Conservation (phyloP, 2,329 filamentous ascomycete species). For the Apiospora sp. region DNA sequence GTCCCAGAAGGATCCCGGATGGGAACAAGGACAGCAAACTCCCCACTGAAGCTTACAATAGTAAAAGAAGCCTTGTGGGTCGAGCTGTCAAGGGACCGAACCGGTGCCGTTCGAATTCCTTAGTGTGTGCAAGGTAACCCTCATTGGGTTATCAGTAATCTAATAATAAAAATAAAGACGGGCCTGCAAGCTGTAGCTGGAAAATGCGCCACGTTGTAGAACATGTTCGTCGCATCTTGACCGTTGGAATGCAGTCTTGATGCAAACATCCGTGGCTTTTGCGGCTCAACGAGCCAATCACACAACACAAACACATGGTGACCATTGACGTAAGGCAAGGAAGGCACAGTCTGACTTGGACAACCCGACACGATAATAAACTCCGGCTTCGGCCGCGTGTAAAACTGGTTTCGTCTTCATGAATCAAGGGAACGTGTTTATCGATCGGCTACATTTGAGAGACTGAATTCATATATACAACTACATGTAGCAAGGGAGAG, state of each 20-base stretch:
- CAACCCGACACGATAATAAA: not conserved
- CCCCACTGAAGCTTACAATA: not conserved
- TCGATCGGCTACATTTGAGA: no score
- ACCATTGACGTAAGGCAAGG: not conserved
- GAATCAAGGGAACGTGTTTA: not conserved
- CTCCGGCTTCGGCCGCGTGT: not conserved
- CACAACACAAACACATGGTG: no score
- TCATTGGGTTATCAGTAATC: not conserved
- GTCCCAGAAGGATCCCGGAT: not conserved
- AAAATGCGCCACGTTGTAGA: constrained; percentile 3
- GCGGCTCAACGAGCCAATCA: not conserved
- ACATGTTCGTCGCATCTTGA: not conserved
- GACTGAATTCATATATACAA: not conserved
- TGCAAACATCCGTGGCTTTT: not conserved
- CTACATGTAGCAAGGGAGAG: not conserved
- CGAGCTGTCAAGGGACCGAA: not conserved
- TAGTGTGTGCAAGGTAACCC: not conserved
- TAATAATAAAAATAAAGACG: not conserved
- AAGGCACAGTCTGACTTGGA: not conserved
- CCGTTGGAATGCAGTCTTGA: constrained; percentile 8
- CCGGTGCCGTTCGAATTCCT: not conserved
- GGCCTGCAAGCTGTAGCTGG: not conserved
- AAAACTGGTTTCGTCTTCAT: not conserved
- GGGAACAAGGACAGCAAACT: not conserved
- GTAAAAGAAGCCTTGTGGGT: not conserved